A percentile compares a stretch with the other conserved stretches of the same genome.
Evolutionary conservation across 2,329 filamentous ascomycete genomes (phyloP).

Genomic region (Atkinsonella hypoxylon): DNA sequence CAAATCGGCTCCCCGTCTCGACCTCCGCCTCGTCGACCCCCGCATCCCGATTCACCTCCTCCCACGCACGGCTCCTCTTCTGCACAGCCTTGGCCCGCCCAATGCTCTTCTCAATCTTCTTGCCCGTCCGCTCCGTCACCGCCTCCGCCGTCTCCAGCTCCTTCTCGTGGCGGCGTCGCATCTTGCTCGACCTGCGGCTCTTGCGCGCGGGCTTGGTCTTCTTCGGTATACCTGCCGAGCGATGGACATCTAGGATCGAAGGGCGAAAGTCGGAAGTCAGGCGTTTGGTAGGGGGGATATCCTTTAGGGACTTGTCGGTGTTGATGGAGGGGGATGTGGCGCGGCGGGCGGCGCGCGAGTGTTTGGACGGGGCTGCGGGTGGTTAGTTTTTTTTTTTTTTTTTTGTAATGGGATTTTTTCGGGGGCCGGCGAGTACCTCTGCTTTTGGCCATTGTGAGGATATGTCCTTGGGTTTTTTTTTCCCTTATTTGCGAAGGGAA

Average conservation of each 20-base stretch:
- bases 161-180: slow-evolving; percentile 43
- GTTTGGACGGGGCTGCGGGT: slow-evolving; percentile 45
- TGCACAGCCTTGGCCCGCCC: slow-evolving; percentile 34
- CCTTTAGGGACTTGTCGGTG: slow-evolving; percentile 59
- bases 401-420: background rate
- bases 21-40: slow-evolving; percentile 13
- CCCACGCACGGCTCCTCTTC: slow-evolving; percentile 41
- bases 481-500: background rate
- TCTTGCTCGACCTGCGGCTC: slow-evolving; percentile 40
- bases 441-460: slow-evolving; percentile 9
- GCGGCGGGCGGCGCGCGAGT: slow-evolving; percentile 64
- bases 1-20: slow-evolving; percentile 9
- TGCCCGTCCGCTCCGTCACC: slow-evolving; percentile 44
- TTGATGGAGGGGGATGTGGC: slow-evolving; percentile 59
- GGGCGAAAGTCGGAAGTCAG: slow-evolving; percentile 31
- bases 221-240: slow-evolving; percentile 54
- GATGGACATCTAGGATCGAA: slow-evolving; percentile 58
- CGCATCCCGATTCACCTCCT: slow-evolving; percentile 39
- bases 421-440: slow-evolving; percentile 3
- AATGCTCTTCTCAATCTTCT: slow-evolving; percentile 44
- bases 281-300: slow-evolving; percentile 28
- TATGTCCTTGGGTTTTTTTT: too few species aligned
- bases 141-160: slow-evolving; percentile 47
- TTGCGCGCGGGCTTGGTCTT: slow-evolving; percentile 48
- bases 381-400: background rate